Evolutionary conservation across 768 basidiomycete species (phyloP).

Genomic region (Sistotremastrum suecicum): DNA sequence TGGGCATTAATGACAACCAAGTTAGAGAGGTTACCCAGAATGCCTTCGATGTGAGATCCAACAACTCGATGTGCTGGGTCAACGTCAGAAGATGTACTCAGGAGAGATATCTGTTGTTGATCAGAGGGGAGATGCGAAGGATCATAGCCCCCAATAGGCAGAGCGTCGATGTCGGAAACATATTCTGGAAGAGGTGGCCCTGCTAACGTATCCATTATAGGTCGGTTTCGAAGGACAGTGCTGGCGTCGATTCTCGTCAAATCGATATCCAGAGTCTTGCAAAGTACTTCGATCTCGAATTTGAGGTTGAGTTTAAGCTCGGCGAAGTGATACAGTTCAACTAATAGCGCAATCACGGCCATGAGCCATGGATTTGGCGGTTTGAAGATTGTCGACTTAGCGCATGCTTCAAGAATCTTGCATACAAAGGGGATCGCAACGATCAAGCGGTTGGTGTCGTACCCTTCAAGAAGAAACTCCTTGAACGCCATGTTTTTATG

Average conservation of each 20-base stretch:
- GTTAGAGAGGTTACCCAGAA: slow-evolving; percentile 54
- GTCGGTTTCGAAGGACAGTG: slow-evolving; percentile 65
- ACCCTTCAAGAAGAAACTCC: slow-evolving; percentile 92
- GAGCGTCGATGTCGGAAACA: slow-evolving; percentile 62
- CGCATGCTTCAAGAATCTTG: slow-evolving; percentile 86
- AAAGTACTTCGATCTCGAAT: slow-evolving; percentile 96
- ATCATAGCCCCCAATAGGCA: slow-evolving; percentile 65
- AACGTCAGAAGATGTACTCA: no score
- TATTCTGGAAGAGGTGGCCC: slow-evolving; percentile 65
- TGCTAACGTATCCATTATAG: slow-evolving; percentile 39
- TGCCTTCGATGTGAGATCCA: slow-evolving; percentile 68
- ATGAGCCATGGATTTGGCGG: slow-evolving; percentile 98
- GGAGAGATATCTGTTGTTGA: no score
- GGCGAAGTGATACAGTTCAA: slow-evolving; percentile 93
- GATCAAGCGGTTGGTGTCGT: slow-evolving; percentile 78
- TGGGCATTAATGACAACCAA: slow-evolving; percentile 68
- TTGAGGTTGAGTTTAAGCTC: slow-evolving; percentile 94
- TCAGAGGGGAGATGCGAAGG: slow-evolving; percentile 26
- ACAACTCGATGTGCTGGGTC: slow-evolving; percentile 39
- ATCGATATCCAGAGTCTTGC: slow-evolving; percentile 81
- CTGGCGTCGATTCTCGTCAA: slow-evolving; percentile 77
- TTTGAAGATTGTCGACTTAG: slow-evolving; percentile 83
- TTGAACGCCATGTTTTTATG: slow-evolving; percentile 93
- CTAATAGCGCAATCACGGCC: slow-evolving; percentile 83
- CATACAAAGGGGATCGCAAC: slow-evolving; percentile 97